phyloP scores from a whole-genome alignment of 371 early-diverging fungal genomes.

The Nematocida ironsii region DNA sequence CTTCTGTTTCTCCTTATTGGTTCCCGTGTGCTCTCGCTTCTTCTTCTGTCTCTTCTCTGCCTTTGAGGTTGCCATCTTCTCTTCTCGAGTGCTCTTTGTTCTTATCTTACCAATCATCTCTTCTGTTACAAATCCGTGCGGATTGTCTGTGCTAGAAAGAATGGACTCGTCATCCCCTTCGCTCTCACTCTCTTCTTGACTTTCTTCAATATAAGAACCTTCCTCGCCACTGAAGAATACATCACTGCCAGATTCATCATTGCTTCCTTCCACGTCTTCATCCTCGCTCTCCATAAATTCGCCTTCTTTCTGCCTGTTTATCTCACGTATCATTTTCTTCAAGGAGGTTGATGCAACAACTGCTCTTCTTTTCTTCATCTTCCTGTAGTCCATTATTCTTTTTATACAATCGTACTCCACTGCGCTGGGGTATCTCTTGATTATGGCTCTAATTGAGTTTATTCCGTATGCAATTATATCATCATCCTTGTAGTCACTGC shows the following conservation, averaged over 20 bases:
- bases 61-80: conserved; percentile 53
- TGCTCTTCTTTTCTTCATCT: conserved; percentile 29
- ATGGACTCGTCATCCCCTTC: conserved; percentile 20
- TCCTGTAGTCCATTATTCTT: conserved; percentile 27
- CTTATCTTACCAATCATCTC: conserved; percentile 53
- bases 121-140: conserved; percentile 51
- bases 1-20: conserved; percentile 49
- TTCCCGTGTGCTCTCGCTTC: conserved; percentile 39
- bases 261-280: conserved; percentile 31
- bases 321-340: conserved; percentile 45
- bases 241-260: neutral
- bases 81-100: conserved; percentile 62
- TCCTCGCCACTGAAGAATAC: conserved; percentile 10
- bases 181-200: neutral
- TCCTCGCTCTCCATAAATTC: conserved; percentile 39
- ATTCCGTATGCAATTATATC: conserved; percentile 66
- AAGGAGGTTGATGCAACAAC: conserved; percentile 15
- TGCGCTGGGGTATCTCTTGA: conserved; percentile 53
- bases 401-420: conserved; percentile 21
- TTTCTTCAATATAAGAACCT: neutral
- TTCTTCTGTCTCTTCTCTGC: conserved; percentile 37
- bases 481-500: conserved; percentile 64
- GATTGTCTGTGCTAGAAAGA: no score
- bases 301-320: conserved; percentile 6
- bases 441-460: conserved; percentile 59